These are phyloP conservation scores for Stephania japonica DNA, from an alignment of 164 flowering plant species.

Conservation along the genomic window DNA sequence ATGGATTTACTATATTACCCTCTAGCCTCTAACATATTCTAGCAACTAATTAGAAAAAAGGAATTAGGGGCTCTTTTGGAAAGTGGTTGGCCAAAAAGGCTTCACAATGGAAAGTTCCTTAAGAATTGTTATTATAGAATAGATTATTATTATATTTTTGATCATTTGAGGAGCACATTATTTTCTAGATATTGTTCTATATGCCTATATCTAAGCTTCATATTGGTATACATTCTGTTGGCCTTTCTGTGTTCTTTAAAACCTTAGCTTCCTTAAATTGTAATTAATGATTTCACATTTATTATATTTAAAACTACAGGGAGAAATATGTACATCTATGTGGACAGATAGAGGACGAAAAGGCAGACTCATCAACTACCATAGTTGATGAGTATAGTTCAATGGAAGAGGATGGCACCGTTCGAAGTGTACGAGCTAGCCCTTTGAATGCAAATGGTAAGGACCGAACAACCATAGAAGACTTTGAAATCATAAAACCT, in stretches of 20 bases:
- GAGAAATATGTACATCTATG: conserved; percentile 84
- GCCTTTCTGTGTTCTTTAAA: background rate
- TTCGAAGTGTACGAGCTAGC: conserved; percentile 70
- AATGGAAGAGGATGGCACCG: conserved; percentile 53
- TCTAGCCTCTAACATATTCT: no score
- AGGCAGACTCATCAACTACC: conserved; percentile 43
- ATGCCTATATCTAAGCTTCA: background rate
- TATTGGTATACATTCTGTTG: background rate
- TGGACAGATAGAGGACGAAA: conserved; percentile 83
- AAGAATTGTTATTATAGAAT: no score
- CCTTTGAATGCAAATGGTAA: conserved; percentile 62
- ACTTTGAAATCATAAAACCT: conserved; percentile 96
- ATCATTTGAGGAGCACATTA: background rate
- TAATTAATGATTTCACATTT: conserved; percentile 4
- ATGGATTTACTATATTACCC: no score
- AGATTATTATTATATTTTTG: background rate
- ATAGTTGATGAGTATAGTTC: conserved; percentile 75
- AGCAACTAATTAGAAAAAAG: no score
- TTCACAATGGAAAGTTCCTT: no score
- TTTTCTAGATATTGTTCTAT: background rate
- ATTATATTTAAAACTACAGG: conserved; percentile 33
- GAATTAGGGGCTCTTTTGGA: no score
- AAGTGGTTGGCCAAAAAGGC: no score
- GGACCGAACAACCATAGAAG: conserved; percentile 93
- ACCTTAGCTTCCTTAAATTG: background rate